Percentiles rank a stretch among this genome's conserved stretches.
phyloP scores from a whole-genome alignment of 2,329 filamentous ascomycete species.

The Graphilbum fragrans region DNA sequence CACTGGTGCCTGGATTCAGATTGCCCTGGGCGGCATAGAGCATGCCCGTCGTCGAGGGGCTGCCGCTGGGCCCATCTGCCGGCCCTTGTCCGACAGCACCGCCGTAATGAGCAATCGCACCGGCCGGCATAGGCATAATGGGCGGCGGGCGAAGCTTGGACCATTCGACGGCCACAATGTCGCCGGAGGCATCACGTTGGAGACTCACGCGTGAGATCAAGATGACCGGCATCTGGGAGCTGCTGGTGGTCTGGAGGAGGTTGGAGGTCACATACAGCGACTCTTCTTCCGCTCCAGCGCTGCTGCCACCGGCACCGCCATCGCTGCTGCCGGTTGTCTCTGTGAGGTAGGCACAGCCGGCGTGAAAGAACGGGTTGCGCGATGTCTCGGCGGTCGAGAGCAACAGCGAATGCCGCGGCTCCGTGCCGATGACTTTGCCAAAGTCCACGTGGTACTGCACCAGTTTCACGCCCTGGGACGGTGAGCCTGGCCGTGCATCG shows the following conservation, averaged over 20 bases:
- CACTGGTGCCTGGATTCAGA: constrained; percentile 18
- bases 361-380: constrained; percentile 32
- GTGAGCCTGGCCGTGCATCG: not conserved
- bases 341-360: constrained; percentile 28
- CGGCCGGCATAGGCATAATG: constrained; percentile 44
- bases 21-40: constrained; percentile 16
- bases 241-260: constrained; percentile 24
- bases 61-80: no score
- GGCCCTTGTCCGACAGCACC: not conserved
- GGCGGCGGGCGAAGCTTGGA: constrained; percentile 28
- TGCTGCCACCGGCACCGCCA: not conserved
- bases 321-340: constrained; percentile 2
- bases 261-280: constrained; percentile 34
- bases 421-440: constrained; percentile 18
- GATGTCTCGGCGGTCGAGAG: constrained; percentile 26
- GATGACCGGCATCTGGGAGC: constrained; percentile 25
- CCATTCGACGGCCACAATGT: constrained; percentile 23
- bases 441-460: constrained; percentile 25
- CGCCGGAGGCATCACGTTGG: constrained; percentile 12
- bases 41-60: constrained; percentile 4
- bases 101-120: constrained; percentile 36
- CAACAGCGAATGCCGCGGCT: constrained; percentile 25
- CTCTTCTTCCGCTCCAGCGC: constrained; percentile 10
- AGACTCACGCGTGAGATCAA: constrained; percentile 31
- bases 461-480: constrained; percentile 15